phyloP scores from a whole-genome alignment of 768 basidiomycete genomes.

The Pluteus cervinus region DNA sequence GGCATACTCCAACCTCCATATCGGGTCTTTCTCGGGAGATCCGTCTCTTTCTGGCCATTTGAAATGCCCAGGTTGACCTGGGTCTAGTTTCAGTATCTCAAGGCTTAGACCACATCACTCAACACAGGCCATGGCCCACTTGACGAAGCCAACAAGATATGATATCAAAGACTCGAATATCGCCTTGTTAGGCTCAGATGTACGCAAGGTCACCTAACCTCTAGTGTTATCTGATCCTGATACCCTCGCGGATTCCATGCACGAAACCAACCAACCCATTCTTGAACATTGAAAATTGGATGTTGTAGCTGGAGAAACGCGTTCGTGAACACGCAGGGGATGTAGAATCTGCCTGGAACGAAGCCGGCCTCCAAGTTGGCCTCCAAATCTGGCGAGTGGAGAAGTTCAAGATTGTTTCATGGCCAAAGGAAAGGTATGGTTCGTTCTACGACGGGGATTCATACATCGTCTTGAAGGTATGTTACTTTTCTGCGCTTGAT shows the following conservation, averaged over 20 bases:
- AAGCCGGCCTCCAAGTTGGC: conserved; percentile 35
- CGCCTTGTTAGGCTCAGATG: conserved; percentile 57
- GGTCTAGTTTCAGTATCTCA: no score
- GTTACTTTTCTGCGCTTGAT: not conserved
- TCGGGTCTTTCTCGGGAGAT: no score
- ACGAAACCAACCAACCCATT: not conserved
- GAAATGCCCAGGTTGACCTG: no score
- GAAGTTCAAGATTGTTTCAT: conserved; percentile 46
- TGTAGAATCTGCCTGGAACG: conserved; percentile 44
- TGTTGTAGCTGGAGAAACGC: conserved; percentile 45
- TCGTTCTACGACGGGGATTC: conserved; percentile 62
- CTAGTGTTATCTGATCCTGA: no score
- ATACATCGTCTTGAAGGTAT: conserved; percentile 57
- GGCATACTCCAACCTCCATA: no score
- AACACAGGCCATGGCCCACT: conserved; percentile 25
- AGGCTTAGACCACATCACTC: no score
- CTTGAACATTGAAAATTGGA: not conserved
- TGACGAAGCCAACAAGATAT: conserved; percentile 44
- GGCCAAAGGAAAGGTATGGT: conserved; percentile 45
- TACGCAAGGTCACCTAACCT: no score
- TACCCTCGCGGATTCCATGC: no score
- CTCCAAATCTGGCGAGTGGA: conserved; percentile 57
- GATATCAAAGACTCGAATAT: conserved; percentile 61
- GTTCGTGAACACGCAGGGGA: conserved; percentile 48
- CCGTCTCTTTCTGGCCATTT: no score